Evolutionary conservation across 2,329 filamentous ascomycete species (phyloP), one percentile per base, ranked within the genome.

Genomic region (Aspergillus hiratsukae): DNA sequence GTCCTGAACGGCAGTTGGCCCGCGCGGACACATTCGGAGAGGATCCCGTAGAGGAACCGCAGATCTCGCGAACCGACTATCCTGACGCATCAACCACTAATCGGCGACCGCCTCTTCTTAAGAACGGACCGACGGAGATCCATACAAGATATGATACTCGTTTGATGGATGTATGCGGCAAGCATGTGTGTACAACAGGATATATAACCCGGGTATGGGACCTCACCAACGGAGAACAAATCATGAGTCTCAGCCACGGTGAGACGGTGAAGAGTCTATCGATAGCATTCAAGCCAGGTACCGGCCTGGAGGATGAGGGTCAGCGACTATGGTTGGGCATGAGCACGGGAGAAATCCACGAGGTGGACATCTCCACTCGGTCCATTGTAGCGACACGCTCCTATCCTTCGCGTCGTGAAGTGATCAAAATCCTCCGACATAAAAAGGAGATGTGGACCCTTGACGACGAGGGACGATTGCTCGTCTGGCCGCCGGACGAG

Each of bases 401-500:
- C 51, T 89, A 89, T 2, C 94, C 97, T 66, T 85, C 86, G 7
- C 85, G 90, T 45, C 82, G 86, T 59, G 90, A 96, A 64, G 83
- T 99, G 51, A 83, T 90, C 61, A 90, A 87, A 65, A 96, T 99
- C 45, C 88, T 90, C 69, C 86, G 94, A 41, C 88, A 95, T 71
- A 87, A 85, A 60, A 90, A 91, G 63, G 90, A 97, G 67, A 84
- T 99, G 71, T 99, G 94, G 94, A 92, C 92, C 0, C 73, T 99
- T 49, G 94, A 97, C 69, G 92, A 97, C 61, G 86, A 88, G 49
- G 94, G 94, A 10, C 89, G 88, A 48, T 77, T 99, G 14, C 86
- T 91, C 62, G 83, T 97, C 4, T 99, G 94, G 94, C 86, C 85
- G 1, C 87, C 92, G 3, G 89, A 91, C 65, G 81, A 84, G 48